phyloP scores from a whole-genome alignment of 306 rosid species.

The Fragaria ananassa region DNA sequence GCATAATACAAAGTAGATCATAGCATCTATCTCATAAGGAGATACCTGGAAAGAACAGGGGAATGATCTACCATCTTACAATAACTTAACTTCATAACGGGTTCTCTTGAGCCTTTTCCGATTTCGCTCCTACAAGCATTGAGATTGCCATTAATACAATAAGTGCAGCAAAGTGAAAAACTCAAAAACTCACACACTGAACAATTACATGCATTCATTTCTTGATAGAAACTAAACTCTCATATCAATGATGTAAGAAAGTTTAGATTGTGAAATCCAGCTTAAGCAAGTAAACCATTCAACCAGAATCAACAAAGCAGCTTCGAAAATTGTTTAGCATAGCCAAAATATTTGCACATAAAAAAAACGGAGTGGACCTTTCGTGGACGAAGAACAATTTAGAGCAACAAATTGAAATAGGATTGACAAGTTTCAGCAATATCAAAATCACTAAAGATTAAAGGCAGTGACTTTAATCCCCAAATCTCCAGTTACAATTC shows the following conservation, averaged over 20 bases:
- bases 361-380: neutral
- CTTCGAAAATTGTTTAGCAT: neutral
- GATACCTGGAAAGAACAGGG: conserved; percentile 42
- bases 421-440: neutral
- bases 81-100: conserved; percentile 46
- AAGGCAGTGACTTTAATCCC: neutral
- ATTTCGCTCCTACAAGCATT: conserved; percentile 38
- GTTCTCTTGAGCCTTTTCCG: conserved; percentile 43
- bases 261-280: neutral
- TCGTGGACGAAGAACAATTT: neutral
- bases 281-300: neutral
- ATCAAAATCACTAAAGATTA: neutral
- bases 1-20: conserved; percentile 75
- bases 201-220: neutral
- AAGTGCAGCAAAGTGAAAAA: neutral
- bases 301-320: neutral
- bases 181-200: neutral
- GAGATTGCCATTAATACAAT: conserved; percentile 25
- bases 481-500: neutral
- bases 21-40: conserved; percentile 45
- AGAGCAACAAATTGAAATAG: neutral
- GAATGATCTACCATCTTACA: conserved; percentile 57
- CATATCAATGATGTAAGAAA: neutral
- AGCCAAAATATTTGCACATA: neutral
- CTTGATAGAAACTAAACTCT: conserved; percentile 6